phyloP scores from a whole-genome alignment of 768 basidiomycete species.

The Cystobasidium onofrii region DNA sequence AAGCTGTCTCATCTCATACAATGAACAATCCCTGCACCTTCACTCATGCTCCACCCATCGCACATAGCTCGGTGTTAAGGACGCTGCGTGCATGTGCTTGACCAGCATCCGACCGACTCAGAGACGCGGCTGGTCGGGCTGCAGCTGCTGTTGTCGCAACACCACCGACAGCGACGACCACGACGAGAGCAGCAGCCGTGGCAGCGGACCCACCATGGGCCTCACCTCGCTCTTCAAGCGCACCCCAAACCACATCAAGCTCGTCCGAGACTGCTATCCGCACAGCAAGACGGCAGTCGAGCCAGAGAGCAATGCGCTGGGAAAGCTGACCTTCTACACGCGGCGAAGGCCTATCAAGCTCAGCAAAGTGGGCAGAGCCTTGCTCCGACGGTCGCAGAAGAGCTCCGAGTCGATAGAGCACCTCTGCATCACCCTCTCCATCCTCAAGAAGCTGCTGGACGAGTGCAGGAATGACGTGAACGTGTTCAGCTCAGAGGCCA shows the following conservation, averaged over 20 bases:
- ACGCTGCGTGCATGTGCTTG: not conserved
- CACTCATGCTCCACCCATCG: no score
- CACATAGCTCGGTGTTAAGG: no score
- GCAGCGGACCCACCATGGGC: not conserved
- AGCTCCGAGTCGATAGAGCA: not conserved
- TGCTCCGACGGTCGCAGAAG: not conserved
- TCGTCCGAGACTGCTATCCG: conserved; percentile 24
- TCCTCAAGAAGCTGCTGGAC: conserved; percentile 24
- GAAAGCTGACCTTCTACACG: conserved; percentile 29
- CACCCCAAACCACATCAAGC: conserved; percentile 15
- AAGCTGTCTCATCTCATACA: no score
- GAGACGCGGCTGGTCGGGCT: not conserved
- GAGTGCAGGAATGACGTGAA: conserved; percentile 29
- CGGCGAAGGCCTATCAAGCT: conserved; percentile 22
- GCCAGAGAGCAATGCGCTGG: conserved; percentile 25
- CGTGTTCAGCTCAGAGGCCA: conserved; percentile 23
- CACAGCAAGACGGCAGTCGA: conserved; percentile 21
- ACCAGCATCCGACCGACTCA: no score
- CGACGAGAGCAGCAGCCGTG: not conserved
- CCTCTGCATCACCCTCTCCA: conserved; percentile 12
- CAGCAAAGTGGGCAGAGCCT: conserved; percentile 18
- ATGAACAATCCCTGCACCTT: no score
- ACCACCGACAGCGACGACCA: not conserved
- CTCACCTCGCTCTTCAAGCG: not conserved
- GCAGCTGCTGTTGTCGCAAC: no score